These are phyloP conservation scores for Pythium insidiosum DNA, from an alignment of 352 stramenopile genomes.

Conservation along the genomic window DNA sequence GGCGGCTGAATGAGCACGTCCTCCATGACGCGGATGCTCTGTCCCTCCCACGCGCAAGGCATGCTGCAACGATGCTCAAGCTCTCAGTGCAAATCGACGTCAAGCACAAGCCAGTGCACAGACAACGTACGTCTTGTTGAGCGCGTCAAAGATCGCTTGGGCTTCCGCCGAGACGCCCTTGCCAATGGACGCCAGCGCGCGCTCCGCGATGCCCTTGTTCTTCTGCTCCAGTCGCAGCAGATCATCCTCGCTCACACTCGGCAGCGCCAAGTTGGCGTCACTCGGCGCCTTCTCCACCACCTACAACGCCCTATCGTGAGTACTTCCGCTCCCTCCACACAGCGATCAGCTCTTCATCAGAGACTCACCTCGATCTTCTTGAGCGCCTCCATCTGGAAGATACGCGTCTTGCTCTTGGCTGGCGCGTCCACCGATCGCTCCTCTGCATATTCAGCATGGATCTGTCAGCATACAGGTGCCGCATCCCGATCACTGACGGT, in stretches of 20 bases:
- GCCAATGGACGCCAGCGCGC: constrained; percentile 72
- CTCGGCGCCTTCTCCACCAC: constrained; percentile 41
- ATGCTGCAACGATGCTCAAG: constrained; percentile 25
- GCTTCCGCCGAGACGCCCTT: constrained; percentile 60
- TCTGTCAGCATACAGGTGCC: too few relatives aligned
- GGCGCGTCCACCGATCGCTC: constrained; percentile 28
- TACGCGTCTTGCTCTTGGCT: constrained; percentile 57
- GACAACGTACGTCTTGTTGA: constrained; percentile 79
- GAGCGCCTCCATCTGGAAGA: constrained; percentile 65
- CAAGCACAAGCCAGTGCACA: neutral
- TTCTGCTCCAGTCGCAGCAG: constrained; percentile 66
- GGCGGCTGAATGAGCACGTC: constrained; percentile 81
- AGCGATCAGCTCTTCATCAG: too few relatives aligned
- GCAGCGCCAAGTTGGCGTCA: constrained; percentile 34
- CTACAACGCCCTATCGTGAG: too few relatives aligned
- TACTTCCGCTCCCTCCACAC: too few relatives aligned
- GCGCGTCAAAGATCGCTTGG: constrained; percentile 79
- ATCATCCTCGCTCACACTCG: constrained; percentile 57
- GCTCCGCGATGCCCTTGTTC: constrained; percentile 61
- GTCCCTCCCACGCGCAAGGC: constrained; percentile 77
- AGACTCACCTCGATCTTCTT: constrained; percentile 52
- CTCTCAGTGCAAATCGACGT: neutral
- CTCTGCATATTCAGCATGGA: too few relatives aligned
- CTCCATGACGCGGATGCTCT: constrained; percentile 79
- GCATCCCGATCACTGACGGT: too few relatives aligned